Evolutionary conservation across 805 yeast species (phyloP).

Genomic region (Torulaspora indica): DNA sequence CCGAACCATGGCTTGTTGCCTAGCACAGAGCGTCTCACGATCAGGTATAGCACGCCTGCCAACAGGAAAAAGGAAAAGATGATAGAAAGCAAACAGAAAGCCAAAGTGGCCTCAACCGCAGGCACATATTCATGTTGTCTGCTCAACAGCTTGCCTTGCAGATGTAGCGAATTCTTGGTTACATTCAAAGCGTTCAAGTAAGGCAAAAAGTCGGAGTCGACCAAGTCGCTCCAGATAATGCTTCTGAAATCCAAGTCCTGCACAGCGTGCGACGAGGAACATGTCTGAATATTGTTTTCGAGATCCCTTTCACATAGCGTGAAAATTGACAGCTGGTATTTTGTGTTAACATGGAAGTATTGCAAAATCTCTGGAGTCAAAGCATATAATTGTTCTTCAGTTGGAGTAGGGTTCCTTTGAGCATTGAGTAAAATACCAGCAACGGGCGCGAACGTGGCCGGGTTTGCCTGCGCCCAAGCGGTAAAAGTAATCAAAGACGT

Average conservation of each 20-base stretch:
- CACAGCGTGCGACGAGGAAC: constrained; percentile 32
- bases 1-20: constrained; percentile 18
- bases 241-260: constrained; percentile 34
- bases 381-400: constrained; percentile 22
- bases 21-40: constrained; percentile 7
- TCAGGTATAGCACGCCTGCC: constrained; percentile 11
- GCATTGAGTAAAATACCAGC: constrained; percentile 22
- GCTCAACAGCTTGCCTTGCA: constrained; percentile 30
- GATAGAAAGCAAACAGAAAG: constrained; percentile 28
- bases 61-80: constrained; percentile 25
- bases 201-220: constrained; percentile 31
- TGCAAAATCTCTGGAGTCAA: constrained; percentile 26
- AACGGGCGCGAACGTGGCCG: constrained; percentile 22
- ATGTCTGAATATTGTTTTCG: constrained; percentile 21
- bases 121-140: constrained; percentile 34
- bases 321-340: constrained; percentile 31
- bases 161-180: constrained; percentile 25
- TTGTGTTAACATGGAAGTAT: constrained; percentile 27
- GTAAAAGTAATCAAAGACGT: constrained; percentile 26
- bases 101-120: constrained; percentile 31
- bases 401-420: constrained; percentile 11
- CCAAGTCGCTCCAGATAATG: constrained; percentile 30
- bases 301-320: constrained; percentile 29
- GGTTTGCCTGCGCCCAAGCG: constrained; percentile 22
- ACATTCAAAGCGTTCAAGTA: constrained; percentile 30